Percentiles rank a stretch among this genome's conserved stretches.
Conservation (phyloP, 1,284 basidiomycete species). For the Naganishia cerealis region DNA sequence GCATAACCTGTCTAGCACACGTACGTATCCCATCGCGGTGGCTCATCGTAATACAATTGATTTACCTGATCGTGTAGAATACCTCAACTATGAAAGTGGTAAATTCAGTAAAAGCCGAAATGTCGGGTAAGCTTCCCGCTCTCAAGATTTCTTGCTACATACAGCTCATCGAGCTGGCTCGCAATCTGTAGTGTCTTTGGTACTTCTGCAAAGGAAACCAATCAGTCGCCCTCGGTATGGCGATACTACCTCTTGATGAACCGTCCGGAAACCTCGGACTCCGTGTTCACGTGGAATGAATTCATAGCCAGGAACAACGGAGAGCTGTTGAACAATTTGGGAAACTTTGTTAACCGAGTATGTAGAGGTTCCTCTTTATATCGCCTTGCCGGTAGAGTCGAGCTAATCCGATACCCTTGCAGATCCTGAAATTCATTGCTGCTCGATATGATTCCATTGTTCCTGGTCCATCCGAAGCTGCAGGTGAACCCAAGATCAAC, state of each 20-base stretch:
- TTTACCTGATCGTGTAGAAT: slow-evolving; percentile 62
- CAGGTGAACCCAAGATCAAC: slow-evolving; percentile 59
- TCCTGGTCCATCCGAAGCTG: slow-evolving; percentile 71
- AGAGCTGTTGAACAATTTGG: slow-evolving; percentile 91
- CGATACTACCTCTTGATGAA: slow-evolving; percentile 93
- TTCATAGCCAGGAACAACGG: slow-evolving; percentile 94
- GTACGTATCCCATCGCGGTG: slow-evolving; percentile 55
- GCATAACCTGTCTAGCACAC: slow-evolving; percentile 92
- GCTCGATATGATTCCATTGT: slow-evolving; percentile 80
- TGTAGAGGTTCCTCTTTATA: slow-evolving; percentile 29
- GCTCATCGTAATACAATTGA: background rate
- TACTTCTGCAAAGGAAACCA: slow-evolving; percentile 87
- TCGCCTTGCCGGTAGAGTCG: background rate
- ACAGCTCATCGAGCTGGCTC: slow-evolving; percentile 5
- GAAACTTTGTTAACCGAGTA: slow-evolving; percentile 94
- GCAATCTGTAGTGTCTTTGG: slow-evolving; percentile 72
- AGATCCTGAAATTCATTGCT: slow-evolving; percentile 80
- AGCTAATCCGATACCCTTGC: background rate
- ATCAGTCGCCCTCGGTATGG: slow-evolving; percentile 92
- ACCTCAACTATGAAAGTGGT: slow-evolving; percentile 96
- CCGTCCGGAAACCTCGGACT: slow-evolving; percentile 88
- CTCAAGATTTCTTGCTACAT: background rate
- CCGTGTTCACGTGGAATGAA: slow-evolving; percentile 95
- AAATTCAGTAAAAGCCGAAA: slow-evolving; percentile 99
- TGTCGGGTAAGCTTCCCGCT: slow-evolving; percentile 61